Evolutionary conservation across 495 filamentous ascomycete species (phyloP).

Genomic region (Cercophora scortea): DNA sequence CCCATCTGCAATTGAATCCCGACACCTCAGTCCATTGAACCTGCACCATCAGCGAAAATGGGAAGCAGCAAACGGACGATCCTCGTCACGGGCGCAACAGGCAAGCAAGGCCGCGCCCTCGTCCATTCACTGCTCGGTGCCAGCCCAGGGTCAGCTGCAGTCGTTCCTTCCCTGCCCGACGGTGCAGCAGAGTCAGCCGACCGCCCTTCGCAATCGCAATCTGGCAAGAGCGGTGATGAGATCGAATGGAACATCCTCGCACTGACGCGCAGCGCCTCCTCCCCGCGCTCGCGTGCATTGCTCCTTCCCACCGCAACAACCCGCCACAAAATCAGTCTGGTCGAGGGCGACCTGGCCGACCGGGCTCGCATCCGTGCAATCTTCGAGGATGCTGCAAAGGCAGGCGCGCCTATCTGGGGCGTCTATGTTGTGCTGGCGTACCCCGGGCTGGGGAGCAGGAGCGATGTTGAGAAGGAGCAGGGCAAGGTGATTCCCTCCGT

Average conservation of each 20-base stretch:
- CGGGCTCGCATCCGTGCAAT: slow-evolving; percentile 14
- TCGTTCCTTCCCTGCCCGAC: not conserved
- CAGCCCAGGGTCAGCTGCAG: not conserved
- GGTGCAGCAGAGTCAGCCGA: not conserved
- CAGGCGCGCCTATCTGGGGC: slow-evolving; percentile 17
- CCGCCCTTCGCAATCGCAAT: not conserved
- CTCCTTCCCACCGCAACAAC: slow-evolving; percentile 7
- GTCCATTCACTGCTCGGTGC: slow-evolving; percentile 21
- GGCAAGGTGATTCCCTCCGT: slow-evolving; percentile 13
- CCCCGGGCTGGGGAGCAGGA: slow-evolving; percentile 18
- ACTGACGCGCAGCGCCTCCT: slow-evolving; percentile 23
- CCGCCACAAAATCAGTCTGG: slow-evolving; percentile 9
- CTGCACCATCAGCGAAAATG: too few relatives aligned
- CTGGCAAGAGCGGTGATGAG: too few relatives aligned
- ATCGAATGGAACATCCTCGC: slow-evolving; percentile 23
- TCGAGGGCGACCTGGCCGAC: slow-evolving; percentile 28
- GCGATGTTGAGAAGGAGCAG: slow-evolving; percentile 16
- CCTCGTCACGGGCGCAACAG: slow-evolving; percentile 33
- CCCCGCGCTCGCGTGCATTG: slow-evolving; percentile 8
- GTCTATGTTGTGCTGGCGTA: slow-evolving; percentile 27
- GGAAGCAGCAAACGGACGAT: slow-evolving; percentile 5
- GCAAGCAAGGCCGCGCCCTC: slow-evolving; percentile 31
- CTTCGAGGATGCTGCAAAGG: slow-evolving; percentile 12
- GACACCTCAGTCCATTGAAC: too few relatives aligned
- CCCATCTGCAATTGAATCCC: too few relatives aligned